These are phyloP conservation scores for Cryptomeria japonica DNA, from an alignment of 75 land plant species.

Conservation along the genomic window DNA sequence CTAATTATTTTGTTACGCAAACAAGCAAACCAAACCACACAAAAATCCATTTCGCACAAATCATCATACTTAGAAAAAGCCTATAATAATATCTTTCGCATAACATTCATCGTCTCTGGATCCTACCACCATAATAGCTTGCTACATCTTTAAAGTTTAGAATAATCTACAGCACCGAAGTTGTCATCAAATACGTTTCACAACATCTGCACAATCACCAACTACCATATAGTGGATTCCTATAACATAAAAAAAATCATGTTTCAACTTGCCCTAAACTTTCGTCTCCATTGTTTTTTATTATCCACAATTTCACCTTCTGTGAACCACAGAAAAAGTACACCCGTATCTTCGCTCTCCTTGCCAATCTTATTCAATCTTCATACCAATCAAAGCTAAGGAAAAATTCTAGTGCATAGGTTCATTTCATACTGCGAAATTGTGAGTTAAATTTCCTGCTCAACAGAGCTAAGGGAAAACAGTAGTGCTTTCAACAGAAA, in stretches of 20 bases:
- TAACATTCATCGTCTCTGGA: no score
- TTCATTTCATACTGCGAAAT: no score
- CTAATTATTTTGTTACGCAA: no score
- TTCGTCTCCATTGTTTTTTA: neutral
- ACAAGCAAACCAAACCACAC: neutral
- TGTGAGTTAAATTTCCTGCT: no score
- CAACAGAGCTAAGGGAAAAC: neutral
- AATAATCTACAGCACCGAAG: no score
- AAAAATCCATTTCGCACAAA: no score
- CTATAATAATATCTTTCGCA: no score
- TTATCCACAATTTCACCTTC: neutral
- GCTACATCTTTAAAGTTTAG: no score
- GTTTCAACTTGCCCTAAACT: neutral
- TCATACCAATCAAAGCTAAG: no score
- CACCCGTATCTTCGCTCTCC: neutral
- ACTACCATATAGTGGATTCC: neutral
- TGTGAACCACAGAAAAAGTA: neutral
- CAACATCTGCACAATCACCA: neutral
- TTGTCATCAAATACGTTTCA: no score
- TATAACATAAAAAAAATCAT: neutral
- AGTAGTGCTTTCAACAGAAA: neutral
- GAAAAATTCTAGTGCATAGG: no score
- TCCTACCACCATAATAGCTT: neutral
- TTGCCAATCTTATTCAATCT: no score
- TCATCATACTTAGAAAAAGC: neutral